These are phyloP conservation scores for Cinchona pubescens DNA, from an alignment of 257 asterid species.

Conservation along the genomic window DNA sequence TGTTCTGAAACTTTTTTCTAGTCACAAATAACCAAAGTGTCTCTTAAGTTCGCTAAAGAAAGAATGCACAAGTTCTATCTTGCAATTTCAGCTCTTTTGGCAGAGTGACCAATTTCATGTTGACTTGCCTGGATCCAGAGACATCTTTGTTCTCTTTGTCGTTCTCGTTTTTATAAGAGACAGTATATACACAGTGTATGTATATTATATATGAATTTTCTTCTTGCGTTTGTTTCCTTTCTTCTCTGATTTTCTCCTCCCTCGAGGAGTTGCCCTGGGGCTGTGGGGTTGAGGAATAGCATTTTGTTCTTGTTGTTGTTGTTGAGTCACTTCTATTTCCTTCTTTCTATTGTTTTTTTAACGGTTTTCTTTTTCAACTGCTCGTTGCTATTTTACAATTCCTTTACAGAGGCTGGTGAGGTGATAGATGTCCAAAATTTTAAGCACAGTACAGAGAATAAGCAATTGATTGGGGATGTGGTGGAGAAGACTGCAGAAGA, in stretches of 20 bases:
- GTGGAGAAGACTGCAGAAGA: conserved; percentile 52
- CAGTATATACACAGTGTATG: too few species aligned
- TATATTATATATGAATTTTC: too few species aligned
- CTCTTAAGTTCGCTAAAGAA: background rate
- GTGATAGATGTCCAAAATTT: conserved; percentile 54
- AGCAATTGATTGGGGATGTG: conserved; percentile 52
- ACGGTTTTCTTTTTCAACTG: background rate
- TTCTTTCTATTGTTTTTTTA: background rate
- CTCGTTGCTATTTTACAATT: background rate
- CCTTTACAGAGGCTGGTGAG: conserved; percentile 54
- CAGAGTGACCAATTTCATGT: background rate
- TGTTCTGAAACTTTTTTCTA: background rate
- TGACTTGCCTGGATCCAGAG: background rate
- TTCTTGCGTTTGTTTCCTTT: background rate
- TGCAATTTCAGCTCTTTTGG: background rate
- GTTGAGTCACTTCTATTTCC: background rate
- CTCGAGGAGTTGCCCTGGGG: background rate
- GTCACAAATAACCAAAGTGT: background rate
- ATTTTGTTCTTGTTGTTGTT: background rate
- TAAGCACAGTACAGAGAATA: conserved; percentile 61
- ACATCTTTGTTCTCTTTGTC: background rate
- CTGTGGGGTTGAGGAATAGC: background rate
- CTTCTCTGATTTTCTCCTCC: background rate
- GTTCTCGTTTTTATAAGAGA: background rate
- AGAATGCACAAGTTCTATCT: background rate